Conservation (phyloP, 805 yeast species). For the Pichia pseudocactophila region DNA sequence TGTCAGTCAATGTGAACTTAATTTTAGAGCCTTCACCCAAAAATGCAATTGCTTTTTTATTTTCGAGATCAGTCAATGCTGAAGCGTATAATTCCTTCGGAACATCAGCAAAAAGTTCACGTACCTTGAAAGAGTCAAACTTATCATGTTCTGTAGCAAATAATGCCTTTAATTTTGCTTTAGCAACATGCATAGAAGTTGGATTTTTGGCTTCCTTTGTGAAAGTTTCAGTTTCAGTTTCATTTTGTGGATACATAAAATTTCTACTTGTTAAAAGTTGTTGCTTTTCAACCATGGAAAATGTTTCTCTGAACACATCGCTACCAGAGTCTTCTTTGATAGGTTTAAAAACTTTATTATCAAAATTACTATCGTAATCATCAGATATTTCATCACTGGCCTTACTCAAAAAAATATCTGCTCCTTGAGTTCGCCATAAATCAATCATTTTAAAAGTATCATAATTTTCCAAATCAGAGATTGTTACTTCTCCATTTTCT, state of each 20-base stretch:
- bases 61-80: constrained; percentile 44
- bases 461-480: constrained; percentile 40
- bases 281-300: constrained; percentile 68
- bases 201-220: constrained; percentile 13
- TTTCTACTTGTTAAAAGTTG: constrained; percentile 37
- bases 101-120: constrained; percentile 34
- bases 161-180: constrained; percentile 43
- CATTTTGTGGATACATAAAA: constrained; percentile 31
- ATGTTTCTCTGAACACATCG: constrained; percentile 39
- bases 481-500: constrained; percentile 41
- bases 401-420: constrained; percentile 25
- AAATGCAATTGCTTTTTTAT: constrained; percentile 46
- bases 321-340: constrained; percentile 20
- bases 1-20: constrained; percentile 50
- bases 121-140: constrained; percentile 40
- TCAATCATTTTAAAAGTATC: constrained; percentile 46
- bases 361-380: constrained; percentile 38
- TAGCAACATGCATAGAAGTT: constrained; percentile 27
- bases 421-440: constrained; percentile 51
- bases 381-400: constrained; percentile 24
- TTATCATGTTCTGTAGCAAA: constrained; percentile 44
- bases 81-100: constrained; percentile 39
- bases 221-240: constrained; percentile 8
- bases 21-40: constrained; percentile 41
- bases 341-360: constrained; percentile 35